Evolutionary conservation across 2,329 filamentous ascomycete genomes (phyloP).

Genomic region (Knufia fluminis): DNA sequence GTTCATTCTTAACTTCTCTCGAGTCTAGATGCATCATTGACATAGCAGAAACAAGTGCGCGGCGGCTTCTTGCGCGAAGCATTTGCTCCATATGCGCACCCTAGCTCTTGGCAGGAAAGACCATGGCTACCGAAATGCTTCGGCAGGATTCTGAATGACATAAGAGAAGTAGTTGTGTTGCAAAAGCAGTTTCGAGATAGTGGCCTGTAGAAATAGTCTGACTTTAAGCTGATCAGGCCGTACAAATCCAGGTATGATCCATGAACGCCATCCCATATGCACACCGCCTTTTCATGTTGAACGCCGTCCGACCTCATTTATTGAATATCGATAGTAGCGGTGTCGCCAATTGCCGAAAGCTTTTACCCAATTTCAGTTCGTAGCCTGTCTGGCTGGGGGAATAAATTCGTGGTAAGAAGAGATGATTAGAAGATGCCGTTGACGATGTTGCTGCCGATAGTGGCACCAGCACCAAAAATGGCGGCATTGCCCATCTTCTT

Average conservation of each 20-base stretch:
- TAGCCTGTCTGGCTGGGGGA: neutral
- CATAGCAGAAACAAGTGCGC: neutral
- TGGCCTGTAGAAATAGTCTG: neutral
- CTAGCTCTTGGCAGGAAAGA: neutral
- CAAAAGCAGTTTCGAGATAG: neutral
- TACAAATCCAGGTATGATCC: neutral
- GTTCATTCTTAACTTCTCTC: neutral
- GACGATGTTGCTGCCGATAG: conserved; percentile 80
- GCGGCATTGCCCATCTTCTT: conserved; percentile 77
- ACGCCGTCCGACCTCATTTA: neutral
- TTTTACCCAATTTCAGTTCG: neutral
- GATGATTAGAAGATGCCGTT: conserved; percentile 70
- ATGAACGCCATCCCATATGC: conserved; percentile 2
- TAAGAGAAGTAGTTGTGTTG: conserved; percentile 5
- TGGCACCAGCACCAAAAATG: conserved; percentile 69
- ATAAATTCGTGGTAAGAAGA: neutral
- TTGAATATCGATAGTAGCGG: neutral
- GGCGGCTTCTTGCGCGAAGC: neutral
- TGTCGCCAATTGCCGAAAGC: neutral
- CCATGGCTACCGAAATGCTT: neutral
- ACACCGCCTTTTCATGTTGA: neutral
- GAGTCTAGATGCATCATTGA: conserved; percentile 5
- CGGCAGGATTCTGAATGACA: neutral
- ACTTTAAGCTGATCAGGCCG: neutral
- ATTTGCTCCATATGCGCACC: neutral